A percentile compares a stretch with the other conserved stretches of the same genome.
These are phyloP conservation scores for Passalora sequoiae DNA, from an alignment of 2,329 filamentous ascomycete species.

Conservation along the genomic window DNA sequence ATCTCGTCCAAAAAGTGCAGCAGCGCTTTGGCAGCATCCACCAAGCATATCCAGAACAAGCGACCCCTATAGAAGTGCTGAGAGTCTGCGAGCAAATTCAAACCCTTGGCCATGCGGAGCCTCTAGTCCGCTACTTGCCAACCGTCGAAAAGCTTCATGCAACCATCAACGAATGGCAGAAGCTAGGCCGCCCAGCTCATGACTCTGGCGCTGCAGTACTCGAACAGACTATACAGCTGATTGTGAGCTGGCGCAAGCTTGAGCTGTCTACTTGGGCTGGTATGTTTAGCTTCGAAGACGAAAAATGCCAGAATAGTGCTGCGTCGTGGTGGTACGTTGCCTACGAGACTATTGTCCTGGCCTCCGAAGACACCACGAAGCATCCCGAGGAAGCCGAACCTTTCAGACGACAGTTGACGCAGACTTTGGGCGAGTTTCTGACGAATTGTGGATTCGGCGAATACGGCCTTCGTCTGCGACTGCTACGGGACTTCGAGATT, in stretches of 20 bases:
- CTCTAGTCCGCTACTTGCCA: conserved; percentile 78
- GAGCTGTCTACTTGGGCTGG: conserved; percentile 90
- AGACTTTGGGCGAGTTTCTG: conserved; percentile 74
- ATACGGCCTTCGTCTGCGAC: conserved; percentile 61
- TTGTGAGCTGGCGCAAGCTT: conserved; percentile 83
- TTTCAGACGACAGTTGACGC: conserved; percentile 66
- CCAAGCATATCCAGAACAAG: conserved; percentile 62
- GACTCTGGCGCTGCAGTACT: conserved; percentile 65
- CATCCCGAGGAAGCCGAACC: conserved; percentile 40
- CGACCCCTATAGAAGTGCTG: conserved; percentile 75
- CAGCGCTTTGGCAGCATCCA: conserved; percentile 66
- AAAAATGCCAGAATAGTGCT: conserved; percentile 70
- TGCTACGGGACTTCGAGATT: conserved; percentile 57
- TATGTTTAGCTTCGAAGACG: conserved; percentile 76
- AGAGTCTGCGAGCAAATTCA: conserved; percentile 69
- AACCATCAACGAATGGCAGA: conserved; percentile 89
- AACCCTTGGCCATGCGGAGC: conserved; percentile 70
- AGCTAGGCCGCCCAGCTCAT: conserved; percentile 77
- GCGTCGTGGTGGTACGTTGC: conserved; percentile 95
- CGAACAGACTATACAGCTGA: conserved; percentile 70
- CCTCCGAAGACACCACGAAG: conserved; percentile 34
- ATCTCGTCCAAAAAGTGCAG: conserved; percentile 63
- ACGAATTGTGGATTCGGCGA: conserved; percentile 74
- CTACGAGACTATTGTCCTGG: conserved; percentile 80
- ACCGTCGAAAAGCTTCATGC: conserved; percentile 82